phyloP scores from a whole-genome alignment of 495 filamentous ascomycete genomes.

The Aspergillus kassunensis region DNA sequence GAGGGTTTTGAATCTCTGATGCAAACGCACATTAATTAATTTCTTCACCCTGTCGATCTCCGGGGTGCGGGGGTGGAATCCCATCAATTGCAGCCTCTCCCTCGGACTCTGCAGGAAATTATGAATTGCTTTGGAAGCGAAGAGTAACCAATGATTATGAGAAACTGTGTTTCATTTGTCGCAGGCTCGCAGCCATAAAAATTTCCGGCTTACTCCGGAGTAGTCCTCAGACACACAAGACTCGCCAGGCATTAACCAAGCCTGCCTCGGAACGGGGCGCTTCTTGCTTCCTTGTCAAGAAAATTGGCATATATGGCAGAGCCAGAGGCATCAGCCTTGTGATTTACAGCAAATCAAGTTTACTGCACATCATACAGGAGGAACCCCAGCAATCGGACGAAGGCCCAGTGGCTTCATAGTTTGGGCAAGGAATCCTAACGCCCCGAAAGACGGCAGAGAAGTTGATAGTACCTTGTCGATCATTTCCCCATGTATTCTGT shows the following conservation, averaged over 20 bases:
- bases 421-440: background rate
- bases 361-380: background rate
- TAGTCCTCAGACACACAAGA: background rate
- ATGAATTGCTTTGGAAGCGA: background rate
- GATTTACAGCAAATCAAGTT: background rate
- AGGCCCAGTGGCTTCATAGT: background rate
- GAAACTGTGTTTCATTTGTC: background rate
- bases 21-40: constrained; percentile 20
- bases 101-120: background rate
- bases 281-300: background rate
- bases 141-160: background rate
- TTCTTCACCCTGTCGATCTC: constrained; percentile 23
- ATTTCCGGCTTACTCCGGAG: background rate
- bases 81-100: constrained; percentile 14
- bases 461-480: constrained; percentile 17
- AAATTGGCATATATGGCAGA: background rate
- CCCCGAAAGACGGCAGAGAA: constrained; percentile 1
- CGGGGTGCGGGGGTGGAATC: constrained; percentile 18
- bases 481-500: constrained; percentile 15
- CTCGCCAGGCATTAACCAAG: background rate
- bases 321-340: background rate
- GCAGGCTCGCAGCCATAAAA: background rate
- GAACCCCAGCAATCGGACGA: background rate
- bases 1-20: constrained; percentile 7
- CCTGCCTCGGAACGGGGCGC: background rate